phyloP scores from a whole-genome alignment of 148 eudicot genomes.

The Cornus florida region DNA sequence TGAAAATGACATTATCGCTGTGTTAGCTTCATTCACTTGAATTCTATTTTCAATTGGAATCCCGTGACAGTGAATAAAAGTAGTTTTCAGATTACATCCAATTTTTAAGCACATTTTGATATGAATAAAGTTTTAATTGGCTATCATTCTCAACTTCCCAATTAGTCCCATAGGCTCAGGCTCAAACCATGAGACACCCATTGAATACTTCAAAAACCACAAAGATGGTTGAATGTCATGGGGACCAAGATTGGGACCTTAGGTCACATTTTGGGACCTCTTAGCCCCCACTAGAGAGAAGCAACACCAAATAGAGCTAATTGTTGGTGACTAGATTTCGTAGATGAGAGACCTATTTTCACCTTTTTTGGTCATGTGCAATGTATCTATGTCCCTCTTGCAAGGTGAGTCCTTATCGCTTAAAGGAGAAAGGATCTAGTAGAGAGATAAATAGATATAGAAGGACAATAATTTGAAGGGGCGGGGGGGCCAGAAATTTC shows the following conservation, averaged over 20 bases:
- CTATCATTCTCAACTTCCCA: too few species aligned
- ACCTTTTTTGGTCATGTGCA: background rate
- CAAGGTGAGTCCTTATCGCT: background rate
- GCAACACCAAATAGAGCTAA: background rate
- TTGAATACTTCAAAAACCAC: too few species aligned
- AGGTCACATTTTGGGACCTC: background rate
- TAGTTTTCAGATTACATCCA: background rate
- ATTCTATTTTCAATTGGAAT: too few species aligned
- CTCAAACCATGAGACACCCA: too few species aligned
- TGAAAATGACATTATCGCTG: too few species aligned
- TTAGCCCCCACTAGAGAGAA: background rate
- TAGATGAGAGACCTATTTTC: background rate
- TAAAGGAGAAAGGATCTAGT: background rate
- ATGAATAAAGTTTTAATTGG: too few species aligned
- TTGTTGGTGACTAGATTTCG: background rate
- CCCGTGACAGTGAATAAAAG: too few species aligned
- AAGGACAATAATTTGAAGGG: background rate
- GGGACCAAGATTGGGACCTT: background rate
- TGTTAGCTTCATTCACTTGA: too few species aligned
- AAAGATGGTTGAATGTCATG: background rate
- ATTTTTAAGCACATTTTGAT: background rate
- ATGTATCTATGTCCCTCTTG: background rate
- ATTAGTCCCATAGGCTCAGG: background rate
- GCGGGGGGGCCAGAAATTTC: background rate
- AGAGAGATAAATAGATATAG: background rate